These are phyloP conservation scores for Luffa acutangula DNA, from an alignment of 306 rosid species.

Conservation along the genomic window DNA sequence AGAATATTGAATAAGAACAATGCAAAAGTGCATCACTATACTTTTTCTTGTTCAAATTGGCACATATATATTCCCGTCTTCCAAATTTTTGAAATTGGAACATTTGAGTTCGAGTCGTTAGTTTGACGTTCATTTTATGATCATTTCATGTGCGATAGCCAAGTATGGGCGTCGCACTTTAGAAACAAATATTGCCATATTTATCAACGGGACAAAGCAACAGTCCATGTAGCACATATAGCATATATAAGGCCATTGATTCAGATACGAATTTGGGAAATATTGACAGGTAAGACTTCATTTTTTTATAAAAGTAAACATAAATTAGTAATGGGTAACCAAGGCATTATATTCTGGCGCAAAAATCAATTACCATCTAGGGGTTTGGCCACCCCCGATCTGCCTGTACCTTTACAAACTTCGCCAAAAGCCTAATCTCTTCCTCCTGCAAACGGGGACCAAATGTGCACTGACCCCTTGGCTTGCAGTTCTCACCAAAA, in stretches of 20 bases:
- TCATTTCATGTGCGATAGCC: neutral
- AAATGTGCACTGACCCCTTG: conserved; percentile 93
- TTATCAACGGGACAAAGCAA: neutral
- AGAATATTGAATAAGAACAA: neutral
- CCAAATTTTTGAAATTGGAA: neutral
- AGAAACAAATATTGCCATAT: neutral
- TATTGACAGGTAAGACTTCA: neutral
- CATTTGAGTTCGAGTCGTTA: neutral
- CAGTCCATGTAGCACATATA: neutral
- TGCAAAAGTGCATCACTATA: neutral
- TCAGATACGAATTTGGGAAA: neutral
- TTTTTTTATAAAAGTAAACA: neutral
- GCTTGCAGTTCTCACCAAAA: conserved; percentile 75
- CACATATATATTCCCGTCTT: neutral
- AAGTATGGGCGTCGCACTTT: neutral
- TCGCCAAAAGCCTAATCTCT: conserved; percentile 71
- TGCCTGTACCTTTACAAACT: conserved; percentile 81
- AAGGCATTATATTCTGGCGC: neutral
- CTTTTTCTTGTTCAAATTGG: neutral
- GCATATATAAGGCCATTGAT: neutral
- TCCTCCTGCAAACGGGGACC: conserved; percentile 85
- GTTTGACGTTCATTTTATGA: neutral
- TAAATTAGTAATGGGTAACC: neutral
- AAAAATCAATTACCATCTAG: neutral
- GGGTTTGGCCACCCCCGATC: conserved; percentile 73